Conservation (phyloP, 805 yeast species). For the Yamadazyma nakazawae region DNA sequence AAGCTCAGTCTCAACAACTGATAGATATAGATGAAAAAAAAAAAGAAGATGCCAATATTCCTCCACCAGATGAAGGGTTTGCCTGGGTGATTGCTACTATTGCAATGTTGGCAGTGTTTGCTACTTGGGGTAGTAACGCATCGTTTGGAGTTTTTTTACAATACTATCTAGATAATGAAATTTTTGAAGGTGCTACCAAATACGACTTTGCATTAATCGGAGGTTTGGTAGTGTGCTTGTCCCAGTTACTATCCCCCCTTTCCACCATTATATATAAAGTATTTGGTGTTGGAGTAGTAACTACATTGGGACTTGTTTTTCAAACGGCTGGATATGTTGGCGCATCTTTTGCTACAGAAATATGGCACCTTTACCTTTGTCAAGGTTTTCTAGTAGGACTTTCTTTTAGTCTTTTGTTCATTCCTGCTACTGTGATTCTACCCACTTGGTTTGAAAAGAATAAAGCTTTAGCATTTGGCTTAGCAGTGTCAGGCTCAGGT, state of each 20-base stretch:
- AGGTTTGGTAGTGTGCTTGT: slow-evolving; percentile 45
- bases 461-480: slow-evolving; percentile 47
- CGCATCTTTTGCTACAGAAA: slow-evolving; percentile 48
- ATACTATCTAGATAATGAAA: slow-evolving; percentile 37
- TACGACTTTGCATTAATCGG: slow-evolving; percentile 54
- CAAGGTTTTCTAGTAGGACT: slow-evolving; percentile 52
- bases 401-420: slow-evolving; percentile 43
- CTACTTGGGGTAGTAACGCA: slow-evolving; percentile 59
- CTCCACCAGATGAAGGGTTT: slow-evolving; percentile 44
- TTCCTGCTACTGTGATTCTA: slow-evolving; percentile 43
- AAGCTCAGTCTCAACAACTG: slow-evolving; percentile 1
- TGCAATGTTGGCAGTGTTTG: slow-evolving; percentile 41
- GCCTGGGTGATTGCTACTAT: slow-evolving; percentile 55
- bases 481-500: slow-evolving; percentile 48
- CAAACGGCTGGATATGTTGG: slow-evolving; percentile 44
- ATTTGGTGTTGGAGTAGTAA: slow-evolving; percentile 48
- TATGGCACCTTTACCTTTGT: slow-evolving; percentile 52
- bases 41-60: not conserved
- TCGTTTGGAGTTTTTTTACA: slow-evolving; percentile 57
- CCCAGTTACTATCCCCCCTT: slow-evolving; percentile 56
- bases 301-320: slow-evolving; percentile 44
- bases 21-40: not conserved
- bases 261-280: slow-evolving; percentile 45
- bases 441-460: slow-evolving; percentile 49
- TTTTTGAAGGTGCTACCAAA: slow-evolving; percentile 42